phyloP scores from a whole-genome alignment of 202 grass and related monocot species.

The Zoysia matrella region DNA sequence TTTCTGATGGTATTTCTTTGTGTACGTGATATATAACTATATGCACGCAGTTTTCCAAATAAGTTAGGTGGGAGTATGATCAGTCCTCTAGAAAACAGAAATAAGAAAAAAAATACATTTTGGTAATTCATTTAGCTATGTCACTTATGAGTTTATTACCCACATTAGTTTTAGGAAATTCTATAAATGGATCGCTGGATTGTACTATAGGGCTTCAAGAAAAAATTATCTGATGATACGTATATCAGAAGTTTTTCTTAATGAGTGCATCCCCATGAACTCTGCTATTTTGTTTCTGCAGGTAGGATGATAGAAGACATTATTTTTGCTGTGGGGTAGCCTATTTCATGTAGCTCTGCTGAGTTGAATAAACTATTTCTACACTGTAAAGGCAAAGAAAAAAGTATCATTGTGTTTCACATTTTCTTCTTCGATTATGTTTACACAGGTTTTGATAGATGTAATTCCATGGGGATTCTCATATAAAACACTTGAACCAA shows the following conservation, averaged over 20 bases:
- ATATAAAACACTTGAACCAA: constrained; percentile 36
- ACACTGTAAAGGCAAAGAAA: constrained; percentile 66
- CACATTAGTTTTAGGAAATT: constrained; percentile 12
- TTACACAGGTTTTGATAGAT: constrained; percentile 31
- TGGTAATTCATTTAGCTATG: not conserved
- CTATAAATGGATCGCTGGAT: not conserved
- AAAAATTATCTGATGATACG: not conserved
- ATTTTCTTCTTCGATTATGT: constrained; percentile 31
- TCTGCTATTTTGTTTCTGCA: constrained; percentile 36
- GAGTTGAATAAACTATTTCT: constrained; percentile 54
- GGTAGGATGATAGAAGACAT: constrained; percentile 46
- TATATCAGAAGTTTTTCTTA: not conserved
- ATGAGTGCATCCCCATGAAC: not conserved
- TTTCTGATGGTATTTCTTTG: too few species aligned
- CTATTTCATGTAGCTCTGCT: constrained; percentile 42
- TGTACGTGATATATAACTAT: not conserved
- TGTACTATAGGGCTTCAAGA: constrained; percentile 20
- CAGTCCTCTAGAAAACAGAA: too few species aligned
- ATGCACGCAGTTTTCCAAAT: too few species aligned
- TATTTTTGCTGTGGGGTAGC: constrained; percentile 40
- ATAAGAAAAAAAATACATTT: not conserved
- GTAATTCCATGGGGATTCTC: constrained; percentile 35
- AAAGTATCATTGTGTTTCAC: constrained; percentile 35
- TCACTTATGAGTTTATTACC: not conserved
- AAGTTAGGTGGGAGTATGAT: too few species aligned